A percentile compares a stretch with the other conserved stretches of the same genome.
Evolutionary conservation across 352 stramenopile genomes (phyloP).

Genomic region (Globisporangium carolinianum): DNA sequence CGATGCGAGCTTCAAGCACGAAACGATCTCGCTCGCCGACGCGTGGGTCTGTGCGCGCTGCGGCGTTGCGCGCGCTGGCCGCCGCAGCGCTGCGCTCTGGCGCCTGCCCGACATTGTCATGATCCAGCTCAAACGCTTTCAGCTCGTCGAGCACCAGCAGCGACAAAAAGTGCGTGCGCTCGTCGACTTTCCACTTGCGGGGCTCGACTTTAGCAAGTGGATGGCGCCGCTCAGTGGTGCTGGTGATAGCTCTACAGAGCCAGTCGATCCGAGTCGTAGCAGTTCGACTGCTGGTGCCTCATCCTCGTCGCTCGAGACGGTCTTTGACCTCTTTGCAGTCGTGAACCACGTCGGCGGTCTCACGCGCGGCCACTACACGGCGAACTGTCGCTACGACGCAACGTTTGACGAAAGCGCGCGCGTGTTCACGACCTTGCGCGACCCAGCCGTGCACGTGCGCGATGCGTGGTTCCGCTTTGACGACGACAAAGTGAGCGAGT

Average conservation of each 20-base stretch:
- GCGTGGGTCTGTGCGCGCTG: slow-evolving; percentile 72
- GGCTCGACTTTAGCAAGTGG: slow-evolving; percentile 74
- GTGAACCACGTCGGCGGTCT: slow-evolving; percentile 97
- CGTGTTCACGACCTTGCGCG: slow-evolving; percentile 31
- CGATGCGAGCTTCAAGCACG: slow-evolving; percentile 59
- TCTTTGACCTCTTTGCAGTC: slow-evolving; percentile 96
- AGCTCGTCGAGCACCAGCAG: slow-evolving; percentile 82
- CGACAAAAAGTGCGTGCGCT: slow-evolving; percentile 76
- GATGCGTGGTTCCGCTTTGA: slow-evolving; percentile 82
- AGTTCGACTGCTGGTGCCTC: background rate
- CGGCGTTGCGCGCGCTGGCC: slow-evolving; percentile 47
- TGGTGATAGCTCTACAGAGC: no score
- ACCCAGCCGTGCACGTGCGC: slow-evolving; percentile 33
- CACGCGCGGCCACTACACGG: slow-evolving; percentile 93
- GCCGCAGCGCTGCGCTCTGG: slow-evolving; percentile 60
- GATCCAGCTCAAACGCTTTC: slow-evolving; percentile 87
- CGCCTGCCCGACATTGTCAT: slow-evolving; percentile 77
- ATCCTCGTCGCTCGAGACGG: slow-evolving; percentile 2
- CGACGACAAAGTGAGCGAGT: slow-evolving; percentile 75
- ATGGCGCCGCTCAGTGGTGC: slow-evolving; percentile 18
- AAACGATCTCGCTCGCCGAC: slow-evolving; percentile 67
- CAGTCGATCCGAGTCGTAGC: background rate
- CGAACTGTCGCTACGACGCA: slow-evolving; percentile 67
- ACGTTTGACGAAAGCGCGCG: slow-evolving; percentile 53
- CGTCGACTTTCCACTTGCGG: slow-evolving; percentile 76